Percentiles rank a stretch among this genome's conserved stretches.
phyloP scores from a whole-genome alignment of 2,329 filamentous ascomycete species.

The Ceratocystis huliohia region DNA sequence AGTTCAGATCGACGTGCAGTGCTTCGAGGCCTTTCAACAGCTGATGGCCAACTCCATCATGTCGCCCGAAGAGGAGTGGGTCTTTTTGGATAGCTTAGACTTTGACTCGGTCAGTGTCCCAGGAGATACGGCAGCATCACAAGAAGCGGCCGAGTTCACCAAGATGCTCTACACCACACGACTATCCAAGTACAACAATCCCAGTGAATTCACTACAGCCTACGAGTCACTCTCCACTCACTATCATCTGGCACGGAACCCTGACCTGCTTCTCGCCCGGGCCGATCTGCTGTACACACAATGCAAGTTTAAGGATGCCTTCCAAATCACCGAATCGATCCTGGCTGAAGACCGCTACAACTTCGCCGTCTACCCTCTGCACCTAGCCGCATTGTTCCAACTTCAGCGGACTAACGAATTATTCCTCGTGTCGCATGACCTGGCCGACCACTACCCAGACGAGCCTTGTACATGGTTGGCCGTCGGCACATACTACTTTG shows the following conservation, averaged over 20 bases:
- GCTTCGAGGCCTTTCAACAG: conserved; percentile 96
- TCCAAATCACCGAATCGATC: conserved; percentile 72
- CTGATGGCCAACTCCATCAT: conserved; percentile 93
- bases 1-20: conserved; percentile 91
- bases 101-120: conserved; percentile 68
- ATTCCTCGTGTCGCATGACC: conserved; percentile 82
- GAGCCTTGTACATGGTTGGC: conserved; percentile 89
- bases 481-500: conserved; percentile 88
- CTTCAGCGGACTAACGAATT: conserved; percentile 75
- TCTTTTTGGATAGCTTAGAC: conserved; percentile 75
- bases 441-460: conserved; percentile 81
- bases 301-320: conserved; percentile 79
- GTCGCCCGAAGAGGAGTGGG: conserved; percentile 77
- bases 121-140: conserved; percentile 53
- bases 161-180: conserved; percentile 94
- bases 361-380: conserved; percentile 76
- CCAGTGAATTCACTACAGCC: conserved; percentile 66
- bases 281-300: conserved; percentile 90
- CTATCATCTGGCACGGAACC: conserved; percentile 74
- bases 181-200: conserved; percentile 88
- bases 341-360: conserved; percentile 78
- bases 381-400: conserved; percentile 83
- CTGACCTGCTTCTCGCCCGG: conserved; percentile 78
- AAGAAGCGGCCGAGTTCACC: conserved; percentile 86
- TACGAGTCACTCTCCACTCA: conserved; percentile 87